phyloP scores from a whole-genome alignment of 805 yeast species.

The Lipomyces starkeyi region DNA sequence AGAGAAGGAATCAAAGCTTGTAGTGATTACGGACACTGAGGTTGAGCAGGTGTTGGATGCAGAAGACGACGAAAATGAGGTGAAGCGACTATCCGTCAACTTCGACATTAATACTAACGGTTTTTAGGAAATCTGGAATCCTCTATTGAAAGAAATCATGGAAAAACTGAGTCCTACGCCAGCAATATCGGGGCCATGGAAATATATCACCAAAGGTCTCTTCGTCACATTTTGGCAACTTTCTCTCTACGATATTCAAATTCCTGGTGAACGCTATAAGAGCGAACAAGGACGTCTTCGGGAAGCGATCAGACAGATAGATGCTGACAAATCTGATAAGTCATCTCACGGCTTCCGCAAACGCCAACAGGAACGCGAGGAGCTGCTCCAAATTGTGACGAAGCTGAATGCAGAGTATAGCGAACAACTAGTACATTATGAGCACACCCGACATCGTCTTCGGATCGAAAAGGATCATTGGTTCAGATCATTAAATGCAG shows the following conservation, averaged over 20 bases:
- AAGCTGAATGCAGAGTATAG: conserved; percentile 48
- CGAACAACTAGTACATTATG: conserved; percentile 54
- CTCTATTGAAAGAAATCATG: conserved; percentile 47
- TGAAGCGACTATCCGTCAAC: neutral
- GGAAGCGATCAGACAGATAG: conserved; percentile 39
- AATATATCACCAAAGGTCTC: conserved; percentile 48
- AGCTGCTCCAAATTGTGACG: conserved; percentile 17
- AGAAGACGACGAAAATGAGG: conserved; percentile 6
- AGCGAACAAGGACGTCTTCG: conserved; percentile 52
- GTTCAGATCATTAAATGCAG: conserved; percentile 38
- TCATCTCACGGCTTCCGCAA: conserved; percentile 8
- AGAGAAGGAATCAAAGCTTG: conserved; percentile 54
- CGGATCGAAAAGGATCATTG: conserved; percentile 42
- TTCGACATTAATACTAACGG: conserved; percentile 19
- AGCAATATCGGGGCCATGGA: conserved; percentile 42
- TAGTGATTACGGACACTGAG: conserved; percentile 59
- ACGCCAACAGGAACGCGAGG: conserved; percentile 22
- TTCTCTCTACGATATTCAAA: conserved; percentile 72
- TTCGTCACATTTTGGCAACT: conserved; percentile 75
- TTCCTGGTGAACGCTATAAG: conserved; percentile 57
- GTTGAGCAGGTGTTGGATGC: neutral
- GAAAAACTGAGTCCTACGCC: conserved; percentile 41
- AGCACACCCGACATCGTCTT: conserved; percentile 45
- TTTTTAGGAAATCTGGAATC: conserved; percentile 52
- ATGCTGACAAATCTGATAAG: conserved; percentile 15